Conservation (phyloP, 2,329 filamentous ascomycete genomes). For the Penicillium polonicum region DNA sequence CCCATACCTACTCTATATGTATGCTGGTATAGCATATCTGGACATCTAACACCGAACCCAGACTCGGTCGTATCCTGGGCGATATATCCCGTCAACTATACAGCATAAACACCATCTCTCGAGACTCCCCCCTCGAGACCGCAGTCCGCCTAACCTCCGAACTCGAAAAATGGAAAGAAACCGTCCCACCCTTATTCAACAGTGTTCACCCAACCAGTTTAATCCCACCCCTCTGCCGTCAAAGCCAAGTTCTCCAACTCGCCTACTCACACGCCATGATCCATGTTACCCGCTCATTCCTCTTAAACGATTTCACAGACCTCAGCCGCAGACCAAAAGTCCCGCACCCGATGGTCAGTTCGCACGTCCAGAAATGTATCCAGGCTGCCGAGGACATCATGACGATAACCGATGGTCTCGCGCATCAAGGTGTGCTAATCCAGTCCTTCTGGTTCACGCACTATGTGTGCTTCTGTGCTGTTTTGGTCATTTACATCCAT, state of each 20-base stretch:
- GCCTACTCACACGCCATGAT: constrained; percentile 43
- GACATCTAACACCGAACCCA: constrained; percentile 8
- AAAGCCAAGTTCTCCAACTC: constrained; percentile 41
- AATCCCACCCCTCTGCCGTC: constrained; percentile 39
- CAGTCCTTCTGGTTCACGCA: constrained; percentile 47
- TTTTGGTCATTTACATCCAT: constrained; percentile 44
- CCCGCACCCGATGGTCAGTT: constrained; percentile 33
- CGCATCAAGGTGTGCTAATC: constrained; percentile 37
- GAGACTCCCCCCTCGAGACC: constrained; percentile 33
- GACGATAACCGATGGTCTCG: constrained; percentile 37
- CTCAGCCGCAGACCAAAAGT: constrained; percentile 32
- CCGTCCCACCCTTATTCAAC: constrained; percentile 37
- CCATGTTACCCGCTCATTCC: constrained; percentile 39
- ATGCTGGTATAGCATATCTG: background rate
- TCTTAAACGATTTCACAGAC: constrained; percentile 40
- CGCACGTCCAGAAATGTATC: constrained; percentile 46
- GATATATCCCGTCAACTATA: constrained; percentile 49
- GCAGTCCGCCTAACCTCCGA: constrained; percentile 36
- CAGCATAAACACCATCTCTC: constrained; percentile 34
- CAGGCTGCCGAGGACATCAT: constrained; percentile 44
- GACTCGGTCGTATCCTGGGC: constrained; percentile 53
- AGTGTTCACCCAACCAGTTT: constrained; percentile 38
- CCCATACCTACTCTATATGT: background rate
- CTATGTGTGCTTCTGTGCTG: constrained; percentile 45
- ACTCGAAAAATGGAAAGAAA: constrained; percentile 40